Evolutionary conservation across 805 yeast genomes (phyloP).

Genomic region (Candida fluviatilis): DNA sequence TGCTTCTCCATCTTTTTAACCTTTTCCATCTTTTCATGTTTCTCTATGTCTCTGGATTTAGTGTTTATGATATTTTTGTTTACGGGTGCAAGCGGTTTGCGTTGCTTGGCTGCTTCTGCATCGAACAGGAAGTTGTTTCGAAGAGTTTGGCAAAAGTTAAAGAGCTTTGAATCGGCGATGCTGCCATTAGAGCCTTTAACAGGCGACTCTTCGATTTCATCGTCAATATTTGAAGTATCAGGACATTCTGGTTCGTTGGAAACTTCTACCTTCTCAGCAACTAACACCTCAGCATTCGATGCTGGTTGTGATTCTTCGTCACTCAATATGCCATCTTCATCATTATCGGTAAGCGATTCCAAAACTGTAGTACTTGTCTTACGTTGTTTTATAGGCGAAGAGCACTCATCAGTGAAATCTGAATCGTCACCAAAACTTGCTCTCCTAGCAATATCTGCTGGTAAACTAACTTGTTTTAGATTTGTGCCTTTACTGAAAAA

Average conservation of each 20-base stretch:
- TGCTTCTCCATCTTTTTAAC: too few species aligned
- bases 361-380: constrained; percentile 2
- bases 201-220: constrained; percentile 41
- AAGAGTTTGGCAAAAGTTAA: constrained; percentile 4
- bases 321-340: constrained; percentile 8
- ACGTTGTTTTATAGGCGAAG: constrained; percentile 17
- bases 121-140: constrained; percentile 5
- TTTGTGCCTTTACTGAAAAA: constrained; percentile 3
- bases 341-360: constrained; percentile 14
- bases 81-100: background rate
- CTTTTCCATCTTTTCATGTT: too few species aligned
- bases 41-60: background rate
- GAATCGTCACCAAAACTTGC: constrained; percentile 20
- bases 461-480: constrained; percentile 8
- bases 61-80: too few species aligned
- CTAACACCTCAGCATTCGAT: too few species aligned
- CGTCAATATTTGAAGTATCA: background rate
- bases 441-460: constrained; percentile 4
- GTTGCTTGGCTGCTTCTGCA: background rate
- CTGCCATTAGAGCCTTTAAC: constrained; percentile 14
- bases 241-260: background rate
- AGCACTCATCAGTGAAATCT: constrained; percentile 26
- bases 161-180: background rate
- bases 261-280: too few species aligned
- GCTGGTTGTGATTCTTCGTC: too few species aligned